These are phyloP conservation scores for Musa schizocarpa DNA, from an alignment of 176 grass and related monocot genomes.

Conservation along the genomic window DNA sequence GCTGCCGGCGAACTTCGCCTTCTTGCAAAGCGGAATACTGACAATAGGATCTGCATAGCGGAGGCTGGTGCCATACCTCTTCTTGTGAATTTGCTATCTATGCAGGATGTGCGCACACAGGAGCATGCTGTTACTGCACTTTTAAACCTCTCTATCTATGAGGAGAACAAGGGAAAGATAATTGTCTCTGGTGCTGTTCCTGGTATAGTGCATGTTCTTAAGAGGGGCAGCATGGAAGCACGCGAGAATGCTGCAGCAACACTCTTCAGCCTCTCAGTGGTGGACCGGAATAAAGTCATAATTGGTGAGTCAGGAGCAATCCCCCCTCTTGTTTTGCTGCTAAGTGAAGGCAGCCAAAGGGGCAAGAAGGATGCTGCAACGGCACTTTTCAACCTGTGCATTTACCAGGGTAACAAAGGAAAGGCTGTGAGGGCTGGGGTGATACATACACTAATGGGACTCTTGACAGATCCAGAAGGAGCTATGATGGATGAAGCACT, in stretches of 20 bases:
- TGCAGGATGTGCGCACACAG: slow-evolving; percentile 3
- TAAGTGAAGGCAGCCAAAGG: slow-evolving; percentile 15
- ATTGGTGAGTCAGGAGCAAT: slow-evolving; percentile 21
- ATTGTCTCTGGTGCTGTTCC: slow-evolving; percentile 8
- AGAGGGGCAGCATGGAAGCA: slow-evolving; percentile 22
- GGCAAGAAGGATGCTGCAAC: slow-evolving; percentile 23
- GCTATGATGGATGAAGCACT: slow-evolving; percentile 13
- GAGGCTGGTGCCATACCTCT: slow-evolving; percentile 18
- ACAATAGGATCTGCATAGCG: slow-evolving; percentile 10
- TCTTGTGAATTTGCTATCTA: slow-evolving; percentile 14
- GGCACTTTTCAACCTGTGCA: slow-evolving; percentile 22
- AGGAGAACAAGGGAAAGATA: slow-evolving; percentile 20
- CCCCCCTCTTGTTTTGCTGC: slow-evolving; percentile 11
- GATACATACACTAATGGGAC: slow-evolving; percentile 7
- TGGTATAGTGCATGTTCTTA: slow-evolving; percentile 15
- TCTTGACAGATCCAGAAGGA: slow-evolving; percentile 11
- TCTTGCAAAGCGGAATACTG: slow-evolving; percentile 17
- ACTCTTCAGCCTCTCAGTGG: slow-evolving; percentile 21
- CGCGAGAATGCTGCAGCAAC: slow-evolving; percentile 19
- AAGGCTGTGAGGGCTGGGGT: slow-evolving; percentile 13
- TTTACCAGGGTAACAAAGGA: slow-evolving; percentile 22
- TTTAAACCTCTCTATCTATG: slow-evolving; percentile 19
- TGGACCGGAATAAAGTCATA: slow-evolving; percentile 16
- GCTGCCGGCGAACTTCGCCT: slow-evolving; percentile 20
- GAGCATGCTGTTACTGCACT: slow-evolving; percentile 21